Percentiles rank a stretch among this genome's conserved stretches.
phyloP scores from a whole-genome alignment of 108 stramenopile genomes.

The Phaeodactylum tricornutum region DNA sequence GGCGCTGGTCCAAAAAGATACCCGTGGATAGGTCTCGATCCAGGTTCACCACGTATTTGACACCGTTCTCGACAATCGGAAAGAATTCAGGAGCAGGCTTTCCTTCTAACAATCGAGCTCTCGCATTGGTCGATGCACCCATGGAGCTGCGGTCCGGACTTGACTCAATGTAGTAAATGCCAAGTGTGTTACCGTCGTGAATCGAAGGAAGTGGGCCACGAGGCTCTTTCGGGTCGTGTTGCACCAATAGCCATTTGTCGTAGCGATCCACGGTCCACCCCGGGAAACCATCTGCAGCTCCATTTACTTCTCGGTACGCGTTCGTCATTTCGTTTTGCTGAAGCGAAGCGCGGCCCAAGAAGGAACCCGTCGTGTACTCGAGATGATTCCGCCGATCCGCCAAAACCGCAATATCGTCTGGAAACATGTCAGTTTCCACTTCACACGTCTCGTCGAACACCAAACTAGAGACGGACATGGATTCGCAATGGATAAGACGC shows the following conservation, averaged over 20 bases:
- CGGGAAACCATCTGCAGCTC: slow-evolving; percentile 72
- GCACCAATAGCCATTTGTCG: slow-evolving; percentile 67
- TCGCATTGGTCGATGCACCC: slow-evolving; percentile 31
- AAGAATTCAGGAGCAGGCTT: slow-evolving; percentile 49
- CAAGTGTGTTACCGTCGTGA: slow-evolving; percentile 71
- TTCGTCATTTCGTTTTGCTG: slow-evolving; percentile 42
- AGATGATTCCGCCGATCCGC: slow-evolving; percentile 44
- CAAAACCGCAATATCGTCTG: slow-evolving; percentile 63
- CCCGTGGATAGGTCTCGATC: slow-evolving; percentile 75
- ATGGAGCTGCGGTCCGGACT: slow-evolving; percentile 50
- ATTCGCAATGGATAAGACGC: slow-evolving; percentile 61
- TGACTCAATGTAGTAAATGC: slow-evolving; percentile 61
- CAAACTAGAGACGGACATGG: slow-evolving; percentile 55
- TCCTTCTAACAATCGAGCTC: slow-evolving; percentile 60
- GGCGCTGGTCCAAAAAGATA: slow-evolving; percentile 72
- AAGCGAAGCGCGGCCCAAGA: slow-evolving; percentile 45
- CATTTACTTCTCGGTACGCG: slow-evolving; percentile 76
- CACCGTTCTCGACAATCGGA: slow-evolving; percentile 57
- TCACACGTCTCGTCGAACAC: slow-evolving; percentile 30
- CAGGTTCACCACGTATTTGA: slow-evolving; percentile 52
- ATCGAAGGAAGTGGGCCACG: slow-evolving; percentile 71
- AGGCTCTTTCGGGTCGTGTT: slow-evolving; percentile 44
- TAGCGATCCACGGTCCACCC: slow-evolving; percentile 81
- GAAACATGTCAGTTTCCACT: slow-evolving; percentile 21
- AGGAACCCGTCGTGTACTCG: slow-evolving; percentile 51